These are phyloP conservation scores for Alternaria sp. DNA, from an alignment of 2,329 filamentous ascomycete species.

Conservation along the genomic window DNA sequence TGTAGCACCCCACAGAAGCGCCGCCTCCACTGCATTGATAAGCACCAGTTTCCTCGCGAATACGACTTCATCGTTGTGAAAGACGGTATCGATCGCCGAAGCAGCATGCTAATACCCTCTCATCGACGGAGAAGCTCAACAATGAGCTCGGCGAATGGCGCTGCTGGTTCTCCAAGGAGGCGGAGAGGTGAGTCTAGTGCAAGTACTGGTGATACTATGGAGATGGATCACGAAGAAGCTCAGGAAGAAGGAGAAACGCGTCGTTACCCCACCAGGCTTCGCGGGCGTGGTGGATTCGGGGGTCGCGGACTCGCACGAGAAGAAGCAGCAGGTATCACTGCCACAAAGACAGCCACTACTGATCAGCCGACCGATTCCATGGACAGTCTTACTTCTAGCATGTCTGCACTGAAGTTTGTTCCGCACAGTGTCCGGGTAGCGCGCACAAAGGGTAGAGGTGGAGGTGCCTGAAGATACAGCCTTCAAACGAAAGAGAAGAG, in stretches of 20 bases:
- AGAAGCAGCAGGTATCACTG: not conserved
- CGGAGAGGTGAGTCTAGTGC: constrained; percentile 27
- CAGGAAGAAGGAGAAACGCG: constrained; percentile 15
- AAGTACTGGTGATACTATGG: constrained; percentile 31
- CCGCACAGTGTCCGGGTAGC: constrained; percentile 54
- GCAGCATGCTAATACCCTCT: constrained; percentile 71
- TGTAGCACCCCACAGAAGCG: constrained; percentile 86
- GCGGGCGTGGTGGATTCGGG: constrained; percentile 41
- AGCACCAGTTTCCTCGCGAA: constrained; percentile 82
- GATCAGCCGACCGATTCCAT: constrained; percentile 58
- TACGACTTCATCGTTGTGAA: constrained; percentile 70
- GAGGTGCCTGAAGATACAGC: not conserved
- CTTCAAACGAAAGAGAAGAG: not conserved
- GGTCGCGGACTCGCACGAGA: constrained; percentile 20
- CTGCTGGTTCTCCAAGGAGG: constrained; percentile 8
- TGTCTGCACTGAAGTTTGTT: constrained; percentile 76
- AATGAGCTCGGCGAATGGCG: constrained; percentile 21
- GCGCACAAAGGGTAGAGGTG: constrained; percentile 26
- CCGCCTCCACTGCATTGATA: constrained; percentile 87
- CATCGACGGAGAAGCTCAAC: constrained; percentile 44
- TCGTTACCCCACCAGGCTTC: constrained; percentile 31
- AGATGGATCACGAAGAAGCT: constrained; percentile 20
- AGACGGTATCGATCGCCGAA: constrained; percentile 84
- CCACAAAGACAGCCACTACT: constrained; percentile 5
- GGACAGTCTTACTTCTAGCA: constrained; percentile 68